Evolutionary conservation across 176 grass and related monocot genomes (phyloP), one percentile per base, ranked within the genome.

Genomic region (Eragrostis curvula): DNA sequence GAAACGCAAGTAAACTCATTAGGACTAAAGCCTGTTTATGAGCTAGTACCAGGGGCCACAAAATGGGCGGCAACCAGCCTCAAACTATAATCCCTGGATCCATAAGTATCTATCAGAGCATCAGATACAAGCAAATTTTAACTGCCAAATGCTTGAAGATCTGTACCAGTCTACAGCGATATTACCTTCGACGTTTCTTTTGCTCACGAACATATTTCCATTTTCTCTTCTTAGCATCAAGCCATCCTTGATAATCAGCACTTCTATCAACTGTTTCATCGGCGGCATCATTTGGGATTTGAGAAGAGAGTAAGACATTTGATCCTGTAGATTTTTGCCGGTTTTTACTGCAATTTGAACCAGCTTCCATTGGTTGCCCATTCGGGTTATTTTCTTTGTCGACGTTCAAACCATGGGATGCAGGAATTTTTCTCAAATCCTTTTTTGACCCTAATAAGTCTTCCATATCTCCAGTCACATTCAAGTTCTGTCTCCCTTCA

Each of bases 201-300:
- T 92, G 80, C 49, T 94, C 92, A 12, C 75, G 90, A 66, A 80
- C 71, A 68, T 87, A 40, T 83, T 86, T 94, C 95, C 95, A 97
- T 85, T 97, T 97, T 70, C 95, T 97, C 66, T 97, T 97, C 70
- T 87, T 97, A 12, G 59, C 86, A 78, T 97, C 92, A 87, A 97
- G 95, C 95, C 95, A 97, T 85, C 90, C 90, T 86, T 90, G 79
- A 89, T 97, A 97, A 87, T 97, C 88, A 50, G 75, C 79, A 60
- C 80, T 77, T 85, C 75, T 97, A 81, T 94, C 81, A 70, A 97
- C 78, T 78, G 20, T 56, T 79, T 85, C 79, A 81, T 74, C 66
- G 20, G 47, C 66, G 49, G 70, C 18, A 81, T 28, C 69, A 87
- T 91, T 86, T 78, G 70, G 85, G 63, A 73, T 78, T 66, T 68